These are phyloP conservation scores for Sordariomycetes sp. DNA, from an alignment of 2,329 filamentous ascomycete genomes.

Conservation along the genomic window DNA sequence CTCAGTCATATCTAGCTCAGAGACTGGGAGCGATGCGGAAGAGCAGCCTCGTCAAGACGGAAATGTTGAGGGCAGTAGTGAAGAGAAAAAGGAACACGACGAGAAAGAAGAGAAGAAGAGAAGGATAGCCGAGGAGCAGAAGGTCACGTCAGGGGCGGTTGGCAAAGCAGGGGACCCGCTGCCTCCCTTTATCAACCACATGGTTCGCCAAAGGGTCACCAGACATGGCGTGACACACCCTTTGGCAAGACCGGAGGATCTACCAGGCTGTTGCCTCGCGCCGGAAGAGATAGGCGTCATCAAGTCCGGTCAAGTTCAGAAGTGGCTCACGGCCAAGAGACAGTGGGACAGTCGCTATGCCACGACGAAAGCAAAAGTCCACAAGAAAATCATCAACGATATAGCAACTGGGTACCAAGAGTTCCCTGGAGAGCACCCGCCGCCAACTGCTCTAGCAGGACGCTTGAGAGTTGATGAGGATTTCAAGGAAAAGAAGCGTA, in stretches of 20 bases:
- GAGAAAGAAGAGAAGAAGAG: conserved; percentile 7
- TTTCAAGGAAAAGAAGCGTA: conserved; percentile 33
- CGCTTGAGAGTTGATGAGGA: conserved; percentile 44
- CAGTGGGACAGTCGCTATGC: conserved; percentile 68
- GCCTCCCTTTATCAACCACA: conserved; percentile 70
- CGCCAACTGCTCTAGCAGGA: conserved; percentile 74
- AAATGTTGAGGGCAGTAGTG: conserved; percentile 9
- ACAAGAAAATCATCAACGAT: conserved; percentile 65
- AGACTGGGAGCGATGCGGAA: conserved; percentile 14
- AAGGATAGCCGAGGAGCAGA: conserved; percentile 5
- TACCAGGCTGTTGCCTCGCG: conserved; percentile 56
- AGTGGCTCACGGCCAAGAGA: conserved; percentile 70
- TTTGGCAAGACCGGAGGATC: conserved; percentile 53
- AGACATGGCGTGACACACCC: conserved; percentile 66
- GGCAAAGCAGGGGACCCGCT: conserved; percentile 82
- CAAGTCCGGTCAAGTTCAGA: conserved; percentile 69
- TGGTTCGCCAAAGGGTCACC: conserved; percentile 86
- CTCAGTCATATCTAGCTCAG: conserved; percentile 60
- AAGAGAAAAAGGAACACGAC: conserved; percentile 5
- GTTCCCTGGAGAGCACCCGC: conserved; percentile 67
- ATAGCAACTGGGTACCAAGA: conserved; percentile 62
- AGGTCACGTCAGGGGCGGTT: conserved; percentile 32
- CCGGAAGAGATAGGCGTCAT: conserved; percentile 64
- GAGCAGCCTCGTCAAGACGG: too few species aligned
- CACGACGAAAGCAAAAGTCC: conserved; percentile 59